These are phyloP conservation scores for Maudiozyma turicensis DNA, from an alignment of 805 yeast genomes.

Conservation along the genomic window DNA sequence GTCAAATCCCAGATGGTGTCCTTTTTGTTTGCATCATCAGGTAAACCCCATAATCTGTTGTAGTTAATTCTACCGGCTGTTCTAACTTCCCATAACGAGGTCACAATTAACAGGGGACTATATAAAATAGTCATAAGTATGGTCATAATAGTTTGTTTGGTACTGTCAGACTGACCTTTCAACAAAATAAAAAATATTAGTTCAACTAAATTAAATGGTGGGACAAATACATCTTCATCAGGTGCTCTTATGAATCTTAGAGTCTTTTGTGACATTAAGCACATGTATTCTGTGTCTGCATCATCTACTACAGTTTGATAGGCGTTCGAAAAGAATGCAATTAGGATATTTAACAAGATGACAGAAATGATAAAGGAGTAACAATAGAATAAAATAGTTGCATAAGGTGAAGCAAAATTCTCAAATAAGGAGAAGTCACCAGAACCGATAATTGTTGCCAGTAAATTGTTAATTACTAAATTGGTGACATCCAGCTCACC, in stretches of 20 bases:
- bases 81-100: slow-evolving; percentile 54
- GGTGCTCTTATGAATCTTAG: slow-evolving; percentile 81
- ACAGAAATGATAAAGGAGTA: slow-evolving; percentile 70
- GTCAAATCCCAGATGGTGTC: slow-evolving; percentile 77
- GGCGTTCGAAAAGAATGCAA: slow-evolving; percentile 80
- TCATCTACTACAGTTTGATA: slow-evolving; percentile 72
- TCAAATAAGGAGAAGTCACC: slow-evolving; percentile 64
- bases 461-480: slow-evolving; percentile 51
- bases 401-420: slow-evolving; percentile 76
- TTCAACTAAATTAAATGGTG: slow-evolving; percentile 76
- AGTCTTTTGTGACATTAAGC: slow-evolving; percentile 75
- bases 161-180: not conserved
- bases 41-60: slow-evolving; percentile 50
- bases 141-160: slow-evolving; percentile 17
- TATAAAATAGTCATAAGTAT: slow-evolving; percentile 55
- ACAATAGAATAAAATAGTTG: slow-evolving; percentile 64
- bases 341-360: slow-evolving; percentile 68
- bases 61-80: slow-evolving; percentile 62
- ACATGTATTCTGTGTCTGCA: slow-evolving; percentile 78
- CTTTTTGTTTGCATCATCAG: slow-evolving; percentile 72
- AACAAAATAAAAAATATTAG: slow-evolving; percentile 37
- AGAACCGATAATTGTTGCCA: slow-evolving; percentile 64
- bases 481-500: slow-evolving; percentile 70
- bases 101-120: slow-evolving; percentile 53
- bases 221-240: slow-evolving; percentile 73